Evolutionary conservation across 495 filamentous ascomycete species (phyloP), one percentile per base, ranked within the genome.

Genomic region (Jackrogersella minutella): DNA sequence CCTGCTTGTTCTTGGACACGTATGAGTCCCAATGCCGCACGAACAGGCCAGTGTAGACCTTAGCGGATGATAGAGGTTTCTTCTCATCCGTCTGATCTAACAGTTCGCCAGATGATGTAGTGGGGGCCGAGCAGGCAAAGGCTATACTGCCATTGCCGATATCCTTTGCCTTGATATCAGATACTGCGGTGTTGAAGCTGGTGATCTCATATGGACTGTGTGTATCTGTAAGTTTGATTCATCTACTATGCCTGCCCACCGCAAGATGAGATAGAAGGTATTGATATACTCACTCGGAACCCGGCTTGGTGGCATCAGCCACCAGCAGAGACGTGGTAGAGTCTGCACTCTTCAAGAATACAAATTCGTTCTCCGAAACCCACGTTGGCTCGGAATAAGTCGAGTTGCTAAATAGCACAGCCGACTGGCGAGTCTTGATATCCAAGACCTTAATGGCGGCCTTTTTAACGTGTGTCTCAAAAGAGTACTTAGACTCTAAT

Each of bases 11-110:
- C n/a, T 90, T 84, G 37, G 85, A 85, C 14, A 88, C 78, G 71
- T 88, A 93, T 17, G 74, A 74, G 65, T 93, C 90, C 91, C 91
- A 94, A 70, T 94, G 90, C 16, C 91, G 85, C 33, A 89, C 86
- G 71, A 91, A 93, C 41, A 91, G 82, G 57, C 81, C 83, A 49
- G 85, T 84, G 69, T 93, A 93, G 31, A 91, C 81, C 52, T 84
- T 85, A 5, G 84, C 91, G 10, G 83, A 82, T 10, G 88, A 87
- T 3, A 77, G 69, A 5, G 84, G 81, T 41, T 84, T 86, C 55
- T 79, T 73, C 16, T 83, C 88, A 0, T 81, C 77, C 53, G 87
- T 78, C 9, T 80, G 75, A 61, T 91, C 89, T 74, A 87, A 85
- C 2, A 89, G 76, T 1, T 83, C 78, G 5, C 89, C 91, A 31